phyloP scores from a whole-genome alignment of 495 filamentous ascomycete species.

The Daldinia concentrica region DNA sequence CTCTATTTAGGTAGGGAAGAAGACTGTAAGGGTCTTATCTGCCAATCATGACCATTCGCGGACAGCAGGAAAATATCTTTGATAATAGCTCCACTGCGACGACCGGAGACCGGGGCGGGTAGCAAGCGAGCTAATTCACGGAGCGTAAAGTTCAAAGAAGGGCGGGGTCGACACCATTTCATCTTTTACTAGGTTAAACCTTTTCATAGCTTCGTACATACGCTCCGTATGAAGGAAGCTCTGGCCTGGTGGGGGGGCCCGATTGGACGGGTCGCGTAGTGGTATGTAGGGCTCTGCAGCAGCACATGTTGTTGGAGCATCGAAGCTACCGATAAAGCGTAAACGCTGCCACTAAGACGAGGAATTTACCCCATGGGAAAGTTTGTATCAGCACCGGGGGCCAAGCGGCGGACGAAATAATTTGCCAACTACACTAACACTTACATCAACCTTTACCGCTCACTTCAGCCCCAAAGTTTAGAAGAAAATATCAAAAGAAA shows the following conservation, averaged over 20 bases:
- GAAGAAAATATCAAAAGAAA: too few species aligned
- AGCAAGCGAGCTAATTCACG: not conserved
- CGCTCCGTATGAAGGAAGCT: not conserved
- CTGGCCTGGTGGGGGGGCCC: not conserved
- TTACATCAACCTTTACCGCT: too few species aligned
- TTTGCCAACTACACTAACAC: too few species aligned
- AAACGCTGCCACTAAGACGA: not conserved
- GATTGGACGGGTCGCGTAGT: slow-evolving; percentile 9
- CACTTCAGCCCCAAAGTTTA: too few species aligned
- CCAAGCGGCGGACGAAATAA: too few species aligned
- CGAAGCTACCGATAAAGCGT: too few species aligned
- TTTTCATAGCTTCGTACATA: too few species aligned
- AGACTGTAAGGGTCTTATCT: slow-evolving; percentile 23
- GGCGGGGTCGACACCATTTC: slow-evolving; percentile 5
- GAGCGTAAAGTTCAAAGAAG: too few species aligned
- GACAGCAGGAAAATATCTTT: slow-evolving; percentile 20
- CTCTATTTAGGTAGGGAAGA: too few species aligned
- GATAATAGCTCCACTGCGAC: slow-evolving; percentile 26
- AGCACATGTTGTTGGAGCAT: not conserved
- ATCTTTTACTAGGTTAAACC: too few species aligned
- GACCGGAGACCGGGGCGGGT: slow-evolving; percentile 21
- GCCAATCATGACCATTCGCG: slow-evolving; percentile 33
- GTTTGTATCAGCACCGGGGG: not conserved
- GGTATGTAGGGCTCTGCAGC: not conserved
- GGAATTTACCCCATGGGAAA: not conserved